Evolutionary conservation across 2,329 filamentous ascomycete species (phyloP).

Genomic region (Fusarium poae): DNA sequence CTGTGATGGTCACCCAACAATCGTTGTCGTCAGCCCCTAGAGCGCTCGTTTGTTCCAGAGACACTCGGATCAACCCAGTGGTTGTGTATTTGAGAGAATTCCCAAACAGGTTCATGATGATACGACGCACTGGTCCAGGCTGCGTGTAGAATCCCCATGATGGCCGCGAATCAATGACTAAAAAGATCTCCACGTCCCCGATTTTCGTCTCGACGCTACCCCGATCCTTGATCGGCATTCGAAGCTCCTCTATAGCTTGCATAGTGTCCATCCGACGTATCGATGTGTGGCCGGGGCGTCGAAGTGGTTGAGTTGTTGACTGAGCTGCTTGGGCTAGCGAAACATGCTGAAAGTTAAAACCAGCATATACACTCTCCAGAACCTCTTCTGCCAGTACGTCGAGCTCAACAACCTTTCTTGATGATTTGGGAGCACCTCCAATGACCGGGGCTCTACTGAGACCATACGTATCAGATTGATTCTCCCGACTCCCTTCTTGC

Average conservation of each 20-base stretch:
- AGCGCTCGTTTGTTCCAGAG: constrained; percentile 42
- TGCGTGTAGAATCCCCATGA: constrained; percentile 68
- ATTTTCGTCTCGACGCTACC: constrained; percentile 22
- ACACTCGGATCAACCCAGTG: constrained; percentile 51
- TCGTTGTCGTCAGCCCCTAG: constrained; percentile 5
- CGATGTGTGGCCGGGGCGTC: constrained; percentile 27
- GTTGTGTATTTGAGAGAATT: constrained; percentile 73
- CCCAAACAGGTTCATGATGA: constrained; percentile 73
- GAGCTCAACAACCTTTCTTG: constrained; percentile 51
- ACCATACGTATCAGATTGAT: not conserved
- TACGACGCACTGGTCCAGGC: constrained; percentile 63
- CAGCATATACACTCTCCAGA: constrained; percentile 61
- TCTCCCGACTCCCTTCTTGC: constrained; percentile 10
- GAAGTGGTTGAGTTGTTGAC: not conserved
- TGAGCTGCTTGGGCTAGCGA: constrained; percentile 40
- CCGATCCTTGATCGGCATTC: not conserved
- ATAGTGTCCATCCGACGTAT: constrained; percentile 52
- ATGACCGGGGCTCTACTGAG: constrained; percentile 2
- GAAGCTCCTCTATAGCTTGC: constrained; percentile 57
- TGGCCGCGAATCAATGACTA: constrained; percentile 56
- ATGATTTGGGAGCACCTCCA: constrained; percentile 27
- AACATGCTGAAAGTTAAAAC: constrained; percentile 56
- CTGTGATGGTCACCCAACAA: constrained; percentile 56
- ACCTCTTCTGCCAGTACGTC: constrained; percentile 61
- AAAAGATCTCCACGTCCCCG: constrained; percentile 50